Conservation (phyloP, 2,329 filamentous ascomycete genomes). For the Alternaria sp. region DNA sequence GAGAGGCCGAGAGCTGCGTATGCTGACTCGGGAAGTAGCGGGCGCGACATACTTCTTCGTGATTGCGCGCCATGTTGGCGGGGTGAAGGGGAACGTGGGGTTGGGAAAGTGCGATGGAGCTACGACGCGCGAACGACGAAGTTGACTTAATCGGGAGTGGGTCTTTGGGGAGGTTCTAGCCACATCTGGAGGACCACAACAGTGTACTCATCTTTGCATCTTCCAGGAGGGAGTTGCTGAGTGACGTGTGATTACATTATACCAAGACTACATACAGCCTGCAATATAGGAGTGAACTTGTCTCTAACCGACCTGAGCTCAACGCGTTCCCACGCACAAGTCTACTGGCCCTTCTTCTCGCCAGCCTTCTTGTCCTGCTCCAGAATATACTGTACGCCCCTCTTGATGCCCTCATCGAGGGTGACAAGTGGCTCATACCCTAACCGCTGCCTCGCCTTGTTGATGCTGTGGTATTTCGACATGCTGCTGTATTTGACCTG, state of each 20-base stretch:
- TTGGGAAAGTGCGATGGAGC: constrained; percentile 8
- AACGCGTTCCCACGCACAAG: background rate
- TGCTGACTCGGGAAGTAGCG: constrained; percentile 47
- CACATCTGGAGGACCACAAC: constrained; percentile 3
- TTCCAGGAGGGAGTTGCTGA: background rate
- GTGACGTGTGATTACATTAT: background rate
- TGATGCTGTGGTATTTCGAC: constrained; percentile 80
- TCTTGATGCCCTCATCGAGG: constrained; percentile 69
- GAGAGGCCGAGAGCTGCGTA: constrained; percentile 47
- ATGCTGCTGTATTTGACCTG: constrained; percentile 73
- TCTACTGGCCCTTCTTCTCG: constrained; percentile 49
- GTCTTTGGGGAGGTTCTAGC: constrained; percentile 19
- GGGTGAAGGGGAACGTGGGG: constrained; percentile 18
- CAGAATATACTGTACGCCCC: constrained; percentile 55
- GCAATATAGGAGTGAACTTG: background rate
- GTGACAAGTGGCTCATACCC: constrained; percentile 74
- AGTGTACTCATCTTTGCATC: background rate
- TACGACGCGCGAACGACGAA: constrained; percentile 14
- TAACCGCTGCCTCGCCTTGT: constrained; percentile 75
- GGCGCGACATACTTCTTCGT: constrained; percentile 44
- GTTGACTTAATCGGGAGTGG: constrained; percentile 19
- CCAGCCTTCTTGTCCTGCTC: constrained; percentile 42
- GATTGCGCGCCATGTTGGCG: constrained; percentile 37
- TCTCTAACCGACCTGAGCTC: background rate
- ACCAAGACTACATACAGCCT: background rate